phyloP scores from a whole-genome alignment of 768 basidiomycete genomes.

The Phlegmacium glaucopus region DNA sequence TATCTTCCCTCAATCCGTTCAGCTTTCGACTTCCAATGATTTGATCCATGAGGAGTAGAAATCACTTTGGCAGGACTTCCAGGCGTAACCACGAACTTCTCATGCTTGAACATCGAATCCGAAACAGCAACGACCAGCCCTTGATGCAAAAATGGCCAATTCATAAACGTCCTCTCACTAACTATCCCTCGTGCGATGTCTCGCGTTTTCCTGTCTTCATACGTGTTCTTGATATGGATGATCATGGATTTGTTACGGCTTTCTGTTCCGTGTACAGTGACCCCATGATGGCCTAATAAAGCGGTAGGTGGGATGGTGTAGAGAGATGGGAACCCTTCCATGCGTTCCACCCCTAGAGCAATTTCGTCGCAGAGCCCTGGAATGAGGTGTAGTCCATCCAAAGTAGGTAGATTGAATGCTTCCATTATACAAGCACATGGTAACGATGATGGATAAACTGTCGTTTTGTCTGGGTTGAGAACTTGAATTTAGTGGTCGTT shows the following conservation, averaged over 20 bases:
- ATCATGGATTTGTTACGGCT: conserved; percentile 93
- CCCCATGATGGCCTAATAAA: conserved; percentile 77
- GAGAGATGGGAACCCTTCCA: conserved; percentile 96
- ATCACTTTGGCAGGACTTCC: conserved; percentile 54
- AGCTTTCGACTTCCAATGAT: conserved; percentile 76
- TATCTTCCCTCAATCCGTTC: conserved; percentile 81
- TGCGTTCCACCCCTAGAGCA: conserved; percentile 74
- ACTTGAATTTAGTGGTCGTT: conserved; percentile 76
- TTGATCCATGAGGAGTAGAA: conserved; percentile 73
- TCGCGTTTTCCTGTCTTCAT: conserved; percentile 63
- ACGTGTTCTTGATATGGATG: conserved; percentile 74
- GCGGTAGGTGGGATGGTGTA: conserved; percentile 82
- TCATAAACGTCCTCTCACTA: conserved; percentile 72
- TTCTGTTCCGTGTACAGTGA: conserved; percentile 91
- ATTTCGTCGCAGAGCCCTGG: conserved; percentile 89
- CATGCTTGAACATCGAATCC: conserved; percentile 84
- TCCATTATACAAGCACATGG: conserved; percentile 83
- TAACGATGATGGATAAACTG: conserved; percentile 82
- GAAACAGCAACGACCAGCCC: conserved; percentile 84
- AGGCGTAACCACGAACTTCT: conserved; percentile 56
- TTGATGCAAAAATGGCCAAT: conserved; percentile 96
- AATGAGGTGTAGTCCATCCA: conserved; percentile 81
- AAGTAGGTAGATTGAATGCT: conserved; percentile 83
- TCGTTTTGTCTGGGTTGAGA: conserved; percentile 60
- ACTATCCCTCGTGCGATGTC: conserved; percentile 75